Evolutionary conservation across 768 basidiomycete genomes (phyloP), one percentile per base, ranked within the genome.

Genomic region (Fistulinella prunicolor): DNA sequence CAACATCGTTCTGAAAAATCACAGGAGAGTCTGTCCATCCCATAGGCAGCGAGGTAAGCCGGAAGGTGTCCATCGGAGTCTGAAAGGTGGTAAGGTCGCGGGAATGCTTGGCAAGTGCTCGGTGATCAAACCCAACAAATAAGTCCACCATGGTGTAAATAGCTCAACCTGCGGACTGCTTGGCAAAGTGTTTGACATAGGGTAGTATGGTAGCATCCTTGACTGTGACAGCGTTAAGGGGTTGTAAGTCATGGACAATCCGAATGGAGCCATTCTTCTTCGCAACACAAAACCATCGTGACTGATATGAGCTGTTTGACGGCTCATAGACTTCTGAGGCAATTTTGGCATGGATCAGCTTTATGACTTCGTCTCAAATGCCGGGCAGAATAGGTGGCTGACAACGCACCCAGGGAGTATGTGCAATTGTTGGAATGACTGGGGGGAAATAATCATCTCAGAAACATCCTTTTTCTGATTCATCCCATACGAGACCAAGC

Each of bases 281-380:
- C 6, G 49, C 37, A 0, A 75, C 68, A 24, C 65, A 68, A 42
- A 75, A 78, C 73, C 70, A 75, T 8, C 75, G 70, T 0, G 70
- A 56, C n/a, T n/a, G n/a, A n/a, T n/a, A n/a, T n/a, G n/a, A n/a
- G n/a, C n/a, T n/a, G n/a, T n/a, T n/a, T n/a, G n/a, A n/a, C n/a
- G n/a, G n/a, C n/a, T n/a, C n/a, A n/a, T n/a, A n/a, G n/a, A n/a
- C n/a, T n/a, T n/a, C n/a, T n/a, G n/a, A n/a, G 0, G 51, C 60
- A 9, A 75, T 63, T 49, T 76, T 76, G 1, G 54, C 46, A 16
- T 64, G 58, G 9, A 75, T 59, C 0, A 73, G 41, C 4, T 56
- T 29, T n/a, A 54, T 45, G 1, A 67, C n/a, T n/a, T n/a, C n/a
- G n/a, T n/a, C 58, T 21, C 42, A 54, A 9, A 66, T 62, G 0